These are phyloP conservation scores for Mentha longifolia DNA, from an alignment of 257 asterid species.

Conservation along the genomic window DNA sequence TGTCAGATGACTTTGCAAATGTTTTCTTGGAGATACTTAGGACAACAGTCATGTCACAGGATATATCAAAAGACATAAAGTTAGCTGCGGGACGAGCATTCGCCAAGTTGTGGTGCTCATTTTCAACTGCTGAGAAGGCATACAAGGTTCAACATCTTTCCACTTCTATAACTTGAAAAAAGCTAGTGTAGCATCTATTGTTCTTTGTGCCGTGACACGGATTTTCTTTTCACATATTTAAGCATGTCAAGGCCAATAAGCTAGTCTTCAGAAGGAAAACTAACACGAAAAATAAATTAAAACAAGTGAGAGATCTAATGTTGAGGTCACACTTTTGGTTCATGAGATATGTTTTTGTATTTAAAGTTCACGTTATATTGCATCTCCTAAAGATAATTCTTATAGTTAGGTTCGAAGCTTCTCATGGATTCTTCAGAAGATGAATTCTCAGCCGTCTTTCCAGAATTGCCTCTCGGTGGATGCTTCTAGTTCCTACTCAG, in stretches of 20 bases:
- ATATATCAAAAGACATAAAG: constrained; percentile 52
- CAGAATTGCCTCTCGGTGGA: constrained; percentile 79
- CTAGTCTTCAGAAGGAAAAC: constrained; percentile 10
- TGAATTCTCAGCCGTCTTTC: constrained; percentile 69
- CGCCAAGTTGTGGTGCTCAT: constrained; percentile 58
- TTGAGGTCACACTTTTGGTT: neutral
- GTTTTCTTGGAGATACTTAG: constrained; percentile 75
- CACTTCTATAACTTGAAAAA: constrained; percentile 22
- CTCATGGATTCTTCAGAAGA: constrained; percentile 69
- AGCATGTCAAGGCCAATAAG: constrained; percentile 25
- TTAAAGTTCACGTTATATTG: constrained; percentile 26
- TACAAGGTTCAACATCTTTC: constrained; percentile 65
- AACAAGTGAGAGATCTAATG: constrained; percentile 1
- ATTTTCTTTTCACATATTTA: constrained; percentile 2
- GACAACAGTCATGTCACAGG: constrained; percentile 50
- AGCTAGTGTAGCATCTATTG: constrained; percentile 15
- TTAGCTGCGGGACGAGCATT: constrained; percentile 70
- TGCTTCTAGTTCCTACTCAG: constrained; percentile 70
- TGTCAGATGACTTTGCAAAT: constrained; percentile 74
- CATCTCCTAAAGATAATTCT: constrained; percentile 36
- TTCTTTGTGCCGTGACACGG: constrained; percentile 17
- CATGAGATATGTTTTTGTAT: constrained; percentile 27
- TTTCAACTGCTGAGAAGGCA: constrained; percentile 67
- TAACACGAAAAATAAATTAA: neutral
- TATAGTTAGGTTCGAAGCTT: constrained; percentile 78